phyloP scores from a whole-genome alignment of 257 asterid species.

The Capsicum chinense region DNA sequence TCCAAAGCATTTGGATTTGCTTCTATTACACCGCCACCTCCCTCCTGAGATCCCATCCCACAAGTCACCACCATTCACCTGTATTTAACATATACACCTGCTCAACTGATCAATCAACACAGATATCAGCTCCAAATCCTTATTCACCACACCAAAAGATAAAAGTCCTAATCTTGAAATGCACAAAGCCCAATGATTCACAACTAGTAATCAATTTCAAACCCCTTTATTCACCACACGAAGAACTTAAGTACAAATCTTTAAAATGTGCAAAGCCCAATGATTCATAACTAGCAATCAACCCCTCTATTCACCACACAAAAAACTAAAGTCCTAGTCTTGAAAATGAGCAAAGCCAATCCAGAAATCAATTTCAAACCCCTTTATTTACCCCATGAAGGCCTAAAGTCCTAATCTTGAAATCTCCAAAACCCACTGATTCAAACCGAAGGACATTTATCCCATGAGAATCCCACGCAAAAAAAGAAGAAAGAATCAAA shows the following conservation, averaged over 20 bases:
- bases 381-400: not conserved
- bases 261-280: slow-evolving; percentile 22
- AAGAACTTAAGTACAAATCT: not conserved
- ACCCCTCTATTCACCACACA: not conserved
- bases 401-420: not conserved
- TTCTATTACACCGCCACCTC: slow-evolving; percentile 50
- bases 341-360: slow-evolving; percentile 13
- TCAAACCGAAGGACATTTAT: slow-evolving; percentile 6
- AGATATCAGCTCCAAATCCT: slow-evolving; percentile 16
- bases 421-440: not conserved
- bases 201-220: not conserved
- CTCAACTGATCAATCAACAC: slow-evolving; percentile 18
- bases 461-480: not conserved
- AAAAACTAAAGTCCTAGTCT: not conserved
- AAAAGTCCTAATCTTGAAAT: slow-evolving; percentile 18
- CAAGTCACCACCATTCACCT: slow-evolving; percentile 27
- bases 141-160: slow-evolving; percentile 5
- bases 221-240: not conserved
- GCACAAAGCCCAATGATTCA: not conserved
- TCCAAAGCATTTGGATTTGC: slow-evolving; percentile 49
- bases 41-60: slow-evolving; percentile 81
- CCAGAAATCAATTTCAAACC: slow-evolving; percentile 16
- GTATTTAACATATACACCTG: not conserved
- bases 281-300: not conserved
- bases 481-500: not conserved